These are phyloP conservation scores for Mesotaenium endlicherianum DNA, from an alignment of 139 green algal genomes.

Conservation along the genomic window DNA sequence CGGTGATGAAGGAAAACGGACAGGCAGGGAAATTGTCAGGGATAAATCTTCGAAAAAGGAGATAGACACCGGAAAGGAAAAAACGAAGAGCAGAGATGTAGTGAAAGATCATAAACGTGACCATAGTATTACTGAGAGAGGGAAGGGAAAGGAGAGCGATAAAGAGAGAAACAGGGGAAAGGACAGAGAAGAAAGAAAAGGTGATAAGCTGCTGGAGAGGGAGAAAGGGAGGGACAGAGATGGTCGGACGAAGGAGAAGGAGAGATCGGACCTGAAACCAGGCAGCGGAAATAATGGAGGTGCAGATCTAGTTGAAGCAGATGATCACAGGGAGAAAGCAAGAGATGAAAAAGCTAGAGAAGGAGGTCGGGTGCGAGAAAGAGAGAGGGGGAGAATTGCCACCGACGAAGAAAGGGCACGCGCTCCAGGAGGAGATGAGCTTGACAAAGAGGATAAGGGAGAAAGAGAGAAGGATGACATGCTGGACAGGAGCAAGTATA, in stretches of 20 bases:
- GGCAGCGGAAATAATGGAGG: neutral
- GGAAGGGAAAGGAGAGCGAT: neutral
- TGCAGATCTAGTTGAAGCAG: too few relatives aligned
- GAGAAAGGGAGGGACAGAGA: slow-evolving; percentile 1
- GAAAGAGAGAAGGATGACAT: neutral
- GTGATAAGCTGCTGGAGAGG: too few relatives aligned
- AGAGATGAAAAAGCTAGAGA: neutral
- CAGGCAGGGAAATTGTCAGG: too few relatives aligned
- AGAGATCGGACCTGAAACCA: neutral
- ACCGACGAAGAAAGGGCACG: neutral
- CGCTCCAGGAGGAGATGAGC: neutral
- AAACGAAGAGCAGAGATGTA: too few relatives aligned
- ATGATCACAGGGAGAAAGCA: neutral
- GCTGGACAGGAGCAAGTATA: neutral
- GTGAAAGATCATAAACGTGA: too few relatives aligned
- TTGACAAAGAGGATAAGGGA: neutral
- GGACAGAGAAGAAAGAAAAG: neutral
- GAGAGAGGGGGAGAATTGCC: neutral
- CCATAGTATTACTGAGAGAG: too few relatives aligned
- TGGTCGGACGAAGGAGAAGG: neutral
- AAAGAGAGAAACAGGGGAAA: neutral
- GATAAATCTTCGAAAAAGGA: too few relatives aligned
- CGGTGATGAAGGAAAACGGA: neutral
- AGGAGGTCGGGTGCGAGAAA: neutral
- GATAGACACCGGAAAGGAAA: too few relatives aligned